These are phyloP conservation scores for Spiromastix sp. DNA, from an alignment of 2,329 filamentous ascomycete genomes.

Conservation along the genomic window DNA sequence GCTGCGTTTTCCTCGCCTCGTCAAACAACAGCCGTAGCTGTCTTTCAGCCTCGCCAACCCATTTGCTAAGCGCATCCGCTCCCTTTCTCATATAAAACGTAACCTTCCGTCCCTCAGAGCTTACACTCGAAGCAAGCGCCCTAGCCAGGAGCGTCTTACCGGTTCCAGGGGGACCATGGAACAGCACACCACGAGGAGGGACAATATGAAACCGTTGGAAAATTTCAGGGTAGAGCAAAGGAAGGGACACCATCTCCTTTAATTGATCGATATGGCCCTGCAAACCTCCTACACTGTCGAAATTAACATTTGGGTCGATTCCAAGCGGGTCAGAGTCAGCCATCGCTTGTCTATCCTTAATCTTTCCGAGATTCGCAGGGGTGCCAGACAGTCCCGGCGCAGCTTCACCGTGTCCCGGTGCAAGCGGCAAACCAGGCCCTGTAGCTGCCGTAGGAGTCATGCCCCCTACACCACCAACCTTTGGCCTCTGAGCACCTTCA, in stretches of 20 bases:
- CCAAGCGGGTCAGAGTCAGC: conserved; percentile 92
- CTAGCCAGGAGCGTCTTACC: conserved; percentile 95
- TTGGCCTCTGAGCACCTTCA: conserved; percentile 59
- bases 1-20: conserved; percentile 88
- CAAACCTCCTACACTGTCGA: conserved; percentile 86
- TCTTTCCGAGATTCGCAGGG: conserved; percentile 77
- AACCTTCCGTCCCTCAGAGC: conserved; percentile 81
- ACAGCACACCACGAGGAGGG: conserved; percentile 86
- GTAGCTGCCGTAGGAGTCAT: conserved; percentile 50
- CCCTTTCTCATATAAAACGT: conserved; percentile 99
- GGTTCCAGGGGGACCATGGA: conserved; percentile 93
- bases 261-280: conserved; percentile 92
- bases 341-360: conserved; percentile 84
- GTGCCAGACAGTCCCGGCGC: conserved; percentile 48
- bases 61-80: conserved; percentile 94
- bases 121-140: conserved; percentile 83
- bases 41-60: conserved; percentile 96
- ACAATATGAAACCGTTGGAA: conserved; percentile 88
- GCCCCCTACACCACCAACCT: conserved; percentile 50
- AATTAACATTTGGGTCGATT: conserved; percentile 84
- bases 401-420: conserved; percentile 44
- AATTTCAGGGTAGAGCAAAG: conserved; percentile 86
- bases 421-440: conserved; percentile 42
- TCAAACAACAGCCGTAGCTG: conserved; percentile 90
- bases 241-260: conserved; percentile 97